These are phyloP conservation scores for Hypoxylon lienhwacheense DNA, from an alignment of 495 filamentous ascomycete genomes.

Conservation along the genomic window DNA sequence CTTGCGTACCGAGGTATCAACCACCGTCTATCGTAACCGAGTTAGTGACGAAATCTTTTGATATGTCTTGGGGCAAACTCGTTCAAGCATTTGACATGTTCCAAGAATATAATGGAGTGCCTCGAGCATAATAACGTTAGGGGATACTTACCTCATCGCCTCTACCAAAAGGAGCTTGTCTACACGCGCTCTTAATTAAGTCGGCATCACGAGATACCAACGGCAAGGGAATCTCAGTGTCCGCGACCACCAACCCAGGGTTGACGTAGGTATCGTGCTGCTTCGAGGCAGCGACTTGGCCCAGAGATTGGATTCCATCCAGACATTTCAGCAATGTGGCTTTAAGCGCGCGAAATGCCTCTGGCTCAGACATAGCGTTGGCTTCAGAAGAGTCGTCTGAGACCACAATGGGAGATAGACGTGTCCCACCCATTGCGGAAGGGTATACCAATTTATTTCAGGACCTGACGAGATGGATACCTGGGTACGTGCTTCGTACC, in stretches of 20 bases:
- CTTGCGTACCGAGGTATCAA: slow-evolving; percentile 49
- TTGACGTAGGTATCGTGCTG: slow-evolving; percentile 25
- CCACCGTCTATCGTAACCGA: slow-evolving; percentile 39
- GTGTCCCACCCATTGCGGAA: too few relatives aligned
- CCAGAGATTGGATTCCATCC: slow-evolving; percentile 10
- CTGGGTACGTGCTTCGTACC: too few relatives aligned
- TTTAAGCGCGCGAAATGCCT: too few relatives aligned
- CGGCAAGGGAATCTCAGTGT: slow-evolving; percentile 47
- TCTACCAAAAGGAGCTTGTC: slow-evolving; percentile 51
- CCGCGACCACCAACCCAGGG: slow-evolving; percentile 45
- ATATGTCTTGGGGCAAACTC: too few relatives aligned
- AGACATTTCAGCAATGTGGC: slow-evolving; percentile 7
- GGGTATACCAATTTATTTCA: too few relatives aligned
- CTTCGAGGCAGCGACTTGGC: slow-evolving; percentile 12
- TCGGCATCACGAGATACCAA: slow-evolving; percentile 44
- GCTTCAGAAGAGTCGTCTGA: too few relatives aligned
- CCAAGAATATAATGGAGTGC: too few relatives aligned
- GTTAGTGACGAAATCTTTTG: neutral
- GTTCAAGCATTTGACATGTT: too few relatives aligned
- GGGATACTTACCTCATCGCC: slow-evolving; percentile 29
- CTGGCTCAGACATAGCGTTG: too few relatives aligned
- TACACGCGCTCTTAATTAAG: slow-evolving; percentile 38
- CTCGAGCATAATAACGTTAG: too few relatives aligned
- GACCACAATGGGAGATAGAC: too few relatives aligned
- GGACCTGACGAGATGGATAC: too few relatives aligned